A percentile compares a stretch with the other conserved stretches of the same genome.
Evolutionary conservation across 2,329 filamentous ascomycete genomes (phyloP).

Genomic region (Fusarium transvaalense): DNA sequence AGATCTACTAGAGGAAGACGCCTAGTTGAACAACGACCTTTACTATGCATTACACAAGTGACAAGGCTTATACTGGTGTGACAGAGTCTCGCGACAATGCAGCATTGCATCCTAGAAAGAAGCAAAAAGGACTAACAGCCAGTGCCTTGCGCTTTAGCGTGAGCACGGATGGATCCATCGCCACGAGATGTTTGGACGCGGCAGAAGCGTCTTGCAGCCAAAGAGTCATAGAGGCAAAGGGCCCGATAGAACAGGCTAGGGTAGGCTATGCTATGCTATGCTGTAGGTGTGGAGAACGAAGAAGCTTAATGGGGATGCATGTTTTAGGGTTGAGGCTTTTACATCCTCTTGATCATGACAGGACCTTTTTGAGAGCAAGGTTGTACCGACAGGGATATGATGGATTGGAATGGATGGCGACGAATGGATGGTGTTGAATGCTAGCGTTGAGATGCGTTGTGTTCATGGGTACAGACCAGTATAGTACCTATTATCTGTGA

Average conservation of each 20-base stretch:
- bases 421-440: constrained; percentile 19
- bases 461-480: constrained; percentile 2
- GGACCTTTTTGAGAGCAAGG: constrained; percentile 28
- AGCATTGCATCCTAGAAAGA: constrained; percentile 13
- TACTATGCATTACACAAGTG: background rate
- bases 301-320: constrained; percentile 45
- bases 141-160: constrained; percentile 4
- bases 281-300: constrained; percentile 27
- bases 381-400: constrained; percentile 26
- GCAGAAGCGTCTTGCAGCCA: constrained; percentile 37
- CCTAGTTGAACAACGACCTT: constrained; percentile 4
- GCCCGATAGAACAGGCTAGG: constrained; percentile 8
- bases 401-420: constrained; percentile 19
- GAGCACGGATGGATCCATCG: constrained; percentile 5
- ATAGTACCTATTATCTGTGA: background rate
- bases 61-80: constrained; percentile 22
- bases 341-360: constrained; percentile 18
- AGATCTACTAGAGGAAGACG: constrained; percentile 12
- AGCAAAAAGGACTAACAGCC: constrained; percentile 5
- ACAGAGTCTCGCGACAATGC: constrained; percentile 33
- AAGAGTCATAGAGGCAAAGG: constrained; percentile 10
- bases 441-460: constrained; percentile 14
- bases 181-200: constrained; percentile 42
- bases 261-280: background rate
- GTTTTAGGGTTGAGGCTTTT: constrained; percentile 40